Conservation (phyloP, 148 eudicot genomes). For the Rhododendron henanense region DNA sequence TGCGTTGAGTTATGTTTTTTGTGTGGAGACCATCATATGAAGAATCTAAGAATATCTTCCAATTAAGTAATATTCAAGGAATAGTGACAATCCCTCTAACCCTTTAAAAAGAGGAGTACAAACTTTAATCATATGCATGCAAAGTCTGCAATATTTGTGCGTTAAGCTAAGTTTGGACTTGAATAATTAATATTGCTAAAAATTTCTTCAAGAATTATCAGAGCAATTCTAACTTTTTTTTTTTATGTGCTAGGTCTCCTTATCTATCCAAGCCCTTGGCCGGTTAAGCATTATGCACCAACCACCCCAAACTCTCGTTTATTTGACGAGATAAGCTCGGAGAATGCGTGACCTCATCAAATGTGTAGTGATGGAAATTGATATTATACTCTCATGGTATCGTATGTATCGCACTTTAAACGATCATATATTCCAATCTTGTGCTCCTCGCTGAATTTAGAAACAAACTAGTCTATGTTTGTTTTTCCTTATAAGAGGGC, state of each 20-base stretch:
- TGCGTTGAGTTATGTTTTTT: background rate
- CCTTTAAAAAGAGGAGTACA: background rate
- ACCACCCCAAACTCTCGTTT: background rate
- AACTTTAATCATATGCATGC: background rate
- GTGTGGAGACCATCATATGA: background rate
- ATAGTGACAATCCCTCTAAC: background rate
- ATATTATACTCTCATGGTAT: background rate
- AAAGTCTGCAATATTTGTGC: background rate
- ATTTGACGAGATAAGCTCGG: background rate
- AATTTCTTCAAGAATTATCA: background rate
- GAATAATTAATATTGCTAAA: background rate
- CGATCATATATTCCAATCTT: too few species aligned
- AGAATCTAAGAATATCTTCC: background rate
- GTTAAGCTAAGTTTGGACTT: background rate
- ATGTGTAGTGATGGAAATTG: background rate
- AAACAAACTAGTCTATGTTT: background rate
- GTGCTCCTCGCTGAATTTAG: background rate
- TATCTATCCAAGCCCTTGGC: background rate
- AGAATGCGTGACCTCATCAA: background rate
- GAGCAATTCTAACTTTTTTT: background rate
- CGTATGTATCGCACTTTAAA: background rate
- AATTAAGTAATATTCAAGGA: background rate
- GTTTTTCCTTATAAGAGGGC: background rate
- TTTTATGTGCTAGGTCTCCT: background rate
- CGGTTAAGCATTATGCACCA: background rate